These are phyloP conservation scores for Dictyostelium intermedium DNA, from an alignment of 78 protist species.

Conservation along the genomic window DNA sequence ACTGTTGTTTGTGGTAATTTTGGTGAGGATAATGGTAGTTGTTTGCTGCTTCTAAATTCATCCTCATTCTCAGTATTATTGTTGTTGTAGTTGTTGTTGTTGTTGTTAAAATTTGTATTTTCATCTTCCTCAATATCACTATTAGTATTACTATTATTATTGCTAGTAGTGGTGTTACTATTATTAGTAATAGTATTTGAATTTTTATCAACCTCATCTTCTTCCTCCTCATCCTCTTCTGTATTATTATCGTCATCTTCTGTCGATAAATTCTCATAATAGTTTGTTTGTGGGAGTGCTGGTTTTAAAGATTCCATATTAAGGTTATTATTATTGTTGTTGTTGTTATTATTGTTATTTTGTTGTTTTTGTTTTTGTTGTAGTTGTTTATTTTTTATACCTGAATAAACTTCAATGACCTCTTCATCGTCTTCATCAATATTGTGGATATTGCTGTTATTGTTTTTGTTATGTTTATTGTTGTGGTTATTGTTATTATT, in stretches of 20 bases:
- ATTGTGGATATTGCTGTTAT: neutral
- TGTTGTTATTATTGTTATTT: neutral
- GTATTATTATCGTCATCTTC: neutral
- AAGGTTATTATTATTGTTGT: neutral
- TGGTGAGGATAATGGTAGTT: neutral
- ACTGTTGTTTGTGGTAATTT: neutral
- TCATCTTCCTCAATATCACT: neutral
- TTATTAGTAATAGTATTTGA: neutral
- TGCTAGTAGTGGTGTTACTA: neutral
- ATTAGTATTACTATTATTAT: neutral
- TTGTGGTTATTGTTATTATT: neutral
- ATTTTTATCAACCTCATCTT: neutral
- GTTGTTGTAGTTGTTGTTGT: neutral
- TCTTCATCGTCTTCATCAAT: conserved; percentile 11
- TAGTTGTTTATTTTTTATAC: neutral
- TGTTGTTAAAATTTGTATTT: neutral
- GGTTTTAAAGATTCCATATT: neutral
- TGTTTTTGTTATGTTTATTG: neutral
- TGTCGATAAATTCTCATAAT: neutral
- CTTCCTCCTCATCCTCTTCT: neutral
- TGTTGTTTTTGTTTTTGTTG: neutral
- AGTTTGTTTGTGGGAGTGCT: neutral
- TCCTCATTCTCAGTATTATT: neutral
- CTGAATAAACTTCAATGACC: neutral
- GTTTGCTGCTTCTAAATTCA: neutral